Evolutionary conservation across 2,329 filamentous ascomycete species (phyloP), one percentile per base, ranked within the genome.

Genomic region (Neonectria faginata): DNA sequence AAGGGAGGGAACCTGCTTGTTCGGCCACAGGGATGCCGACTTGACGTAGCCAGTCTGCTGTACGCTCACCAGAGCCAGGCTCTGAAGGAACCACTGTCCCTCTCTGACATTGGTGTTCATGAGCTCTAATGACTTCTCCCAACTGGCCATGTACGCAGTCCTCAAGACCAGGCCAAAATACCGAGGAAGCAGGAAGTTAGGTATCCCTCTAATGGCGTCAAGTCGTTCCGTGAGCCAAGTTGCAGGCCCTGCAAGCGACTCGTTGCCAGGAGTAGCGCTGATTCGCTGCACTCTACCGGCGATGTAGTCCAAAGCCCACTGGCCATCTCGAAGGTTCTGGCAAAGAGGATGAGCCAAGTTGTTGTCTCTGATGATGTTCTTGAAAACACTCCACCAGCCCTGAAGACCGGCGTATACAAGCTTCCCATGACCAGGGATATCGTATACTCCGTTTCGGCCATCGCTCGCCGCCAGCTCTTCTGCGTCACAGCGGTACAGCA

Each of bases 381-480:
- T 91, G 45, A 99, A 82, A 1, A 97, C 84, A 76, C 94, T 97
- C 94, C 95, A 97, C 95, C 96, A 99, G 41, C 97, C 97, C 78
- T 99, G 96, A n/a, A 99, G 85, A 65, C 96, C 96, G 65, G 95
- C 95, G 78, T 98, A 99, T 2, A 97, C 92, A 45, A 97, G 86
- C 64, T 91, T 89, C 2, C 94, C 95, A 75, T 94, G 84, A 1
- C 90, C 90, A 1, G 96, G 96, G 68, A 99, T 91, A 57, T 90
- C 87, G 80, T 98, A 99, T 9, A 90, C 90, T n/a, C 96, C 95
- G 76, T 97, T 93, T 64, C 87, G 86, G 4, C 93, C 93, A 56
- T 86, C 86, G 68, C 92, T 97, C 7, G 87, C 88, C 70, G 96
- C 93, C 52, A 88, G 87, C 79, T 89, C 97, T 78, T 99, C 96